Percentiles rank a stretch among this genome's conserved stretches.
Evolutionary conservation across 345 rosid species (phyloP).

Genomic region (Populus simonii): DNA sequence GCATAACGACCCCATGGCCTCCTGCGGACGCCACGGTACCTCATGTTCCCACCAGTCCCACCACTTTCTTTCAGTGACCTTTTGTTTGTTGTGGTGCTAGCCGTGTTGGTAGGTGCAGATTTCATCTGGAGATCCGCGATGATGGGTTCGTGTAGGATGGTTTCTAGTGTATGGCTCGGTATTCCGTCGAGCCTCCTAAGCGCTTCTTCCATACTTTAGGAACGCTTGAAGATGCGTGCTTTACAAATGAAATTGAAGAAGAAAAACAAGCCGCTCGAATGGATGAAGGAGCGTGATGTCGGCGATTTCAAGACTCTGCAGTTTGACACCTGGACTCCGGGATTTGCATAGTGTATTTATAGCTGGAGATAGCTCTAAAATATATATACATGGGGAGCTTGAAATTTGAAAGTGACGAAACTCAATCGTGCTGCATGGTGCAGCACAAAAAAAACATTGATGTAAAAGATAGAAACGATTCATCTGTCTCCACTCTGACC

Average conservation of each 20-base stretch:
- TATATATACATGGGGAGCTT: not conserved
- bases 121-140: slow-evolving; percentile 21
- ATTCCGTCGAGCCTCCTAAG: slow-evolving; percentile 43
- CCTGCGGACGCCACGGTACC: slow-evolving; percentile 94
- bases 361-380: not conserved
- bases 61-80: slow-evolving; percentile 36
- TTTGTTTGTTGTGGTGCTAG: slow-evolving; percentile 29
- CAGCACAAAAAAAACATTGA: not conserved
- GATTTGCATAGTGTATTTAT: slow-evolving; percentile 15
- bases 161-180: slow-evolving; percentile 11
- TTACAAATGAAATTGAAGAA: not conserved
- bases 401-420: not conserved
- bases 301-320: not conserved
- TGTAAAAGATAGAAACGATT: no score
- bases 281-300: not conserved
- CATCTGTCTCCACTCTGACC: no score
- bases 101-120: slow-evolving; percentile 8
- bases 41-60: slow-evolving; percentile 28
- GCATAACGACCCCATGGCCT: slow-evolving; percentile 99
- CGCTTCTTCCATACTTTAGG: slow-evolving; percentile 57
- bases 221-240: not conserved
- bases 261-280: not conserved
- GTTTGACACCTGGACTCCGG: slow-evolving; percentile 13
- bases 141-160: slow-evolving; percentile 13
- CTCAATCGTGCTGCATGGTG: not conserved